These are phyloP conservation scores for Penicillium expansum DNA, from an alignment of 2,329 filamentous ascomycete species.

Conservation along the genomic window DNA sequence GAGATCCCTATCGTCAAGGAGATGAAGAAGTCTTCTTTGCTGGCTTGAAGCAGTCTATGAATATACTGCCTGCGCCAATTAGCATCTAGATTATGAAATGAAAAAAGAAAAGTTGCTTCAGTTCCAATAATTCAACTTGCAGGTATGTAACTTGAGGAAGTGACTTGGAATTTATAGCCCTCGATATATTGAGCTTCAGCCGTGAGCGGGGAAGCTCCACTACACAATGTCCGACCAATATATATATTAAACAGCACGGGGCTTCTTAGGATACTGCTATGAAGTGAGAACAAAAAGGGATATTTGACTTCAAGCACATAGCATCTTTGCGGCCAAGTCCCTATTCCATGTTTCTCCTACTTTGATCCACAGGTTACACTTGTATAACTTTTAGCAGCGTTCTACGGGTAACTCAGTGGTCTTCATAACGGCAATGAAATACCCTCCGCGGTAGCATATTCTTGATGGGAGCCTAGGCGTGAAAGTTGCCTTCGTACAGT, in stretches of 20 bases:
- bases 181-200: neutral
- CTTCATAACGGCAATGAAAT: neutral
- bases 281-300: neutral
- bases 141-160: neutral
- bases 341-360: neutral
- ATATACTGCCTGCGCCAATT: neutral
- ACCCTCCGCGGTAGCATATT: neutral
- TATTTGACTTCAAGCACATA: neutral
- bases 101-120: slow-evolving; percentile 1
- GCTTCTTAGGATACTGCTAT: too few relatives aligned
- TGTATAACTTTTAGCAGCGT: neutral
- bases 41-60: slow-evolving; percentile 27
- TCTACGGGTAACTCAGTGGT: neutral
- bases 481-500: neutral
- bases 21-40: slow-evolving; percentile 41
- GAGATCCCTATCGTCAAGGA: slow-evolving; percentile 54
- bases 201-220: neutral
- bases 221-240: neutral
- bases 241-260: neutral
- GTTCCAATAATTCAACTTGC: neutral
- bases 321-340: neutral
- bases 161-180: too few relatives aligned
- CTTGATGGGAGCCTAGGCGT: neutral
- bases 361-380: neutral
- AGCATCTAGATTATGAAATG: slow-evolving; percentile 1